phyloP scores from a whole-genome alignment of 352 stramenopile genomes.

The Aphanomyces cochlioides region DNA sequence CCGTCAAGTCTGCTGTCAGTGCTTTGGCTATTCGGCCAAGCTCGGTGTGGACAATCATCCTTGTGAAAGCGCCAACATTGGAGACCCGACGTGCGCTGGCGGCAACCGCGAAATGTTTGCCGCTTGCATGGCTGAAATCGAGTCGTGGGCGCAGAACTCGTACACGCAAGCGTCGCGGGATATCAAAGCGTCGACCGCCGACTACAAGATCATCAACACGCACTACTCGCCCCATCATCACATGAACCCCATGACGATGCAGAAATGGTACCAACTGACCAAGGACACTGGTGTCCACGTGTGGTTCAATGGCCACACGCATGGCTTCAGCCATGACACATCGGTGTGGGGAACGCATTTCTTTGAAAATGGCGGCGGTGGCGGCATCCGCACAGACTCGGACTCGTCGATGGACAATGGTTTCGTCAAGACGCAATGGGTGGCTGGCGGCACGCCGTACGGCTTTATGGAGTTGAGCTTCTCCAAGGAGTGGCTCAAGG shows the following conservation, averaged over 20 bases:
- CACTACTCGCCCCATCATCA: constrained; percentile 88
- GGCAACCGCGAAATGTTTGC: constrained; percentile 69
- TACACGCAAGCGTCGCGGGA: constrained; percentile 65
- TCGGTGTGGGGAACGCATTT: constrained; percentile 36
- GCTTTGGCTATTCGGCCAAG: constrained; percentile 78
- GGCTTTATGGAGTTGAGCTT: constrained; percentile 84
- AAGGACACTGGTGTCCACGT: constrained; percentile 56
- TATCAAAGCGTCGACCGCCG: constrained; percentile 61
- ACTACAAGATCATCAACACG: constrained; percentile 86
- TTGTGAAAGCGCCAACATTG: constrained; percentile 49
- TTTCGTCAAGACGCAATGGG: constrained; percentile 70
- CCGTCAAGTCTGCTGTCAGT: constrained; percentile 85
- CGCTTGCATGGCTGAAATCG: constrained; percentile 65
- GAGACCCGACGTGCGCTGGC: constrained; percentile 39
- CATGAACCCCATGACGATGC: constrained; percentile 87
- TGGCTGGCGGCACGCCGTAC: constrained; percentile 73
- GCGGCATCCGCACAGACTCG: constrained; percentile 43
- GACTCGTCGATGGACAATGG: constrained; percentile 36
- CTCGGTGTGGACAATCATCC: constrained; percentile 43
- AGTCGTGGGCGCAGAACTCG: constrained; percentile 76
- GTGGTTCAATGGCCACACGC: constrained; percentile 44
- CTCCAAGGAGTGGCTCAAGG: constrained; percentile 79
- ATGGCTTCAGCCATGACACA: constrained; percentile 44
- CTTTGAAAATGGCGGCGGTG: constrained; percentile 44
- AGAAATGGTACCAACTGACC: constrained; percentile 79